These are phyloP conservation scores for Beverwykella pulmonaria DNA, from an alignment of 495 filamentous ascomycete genomes.

Conservation along the genomic window DNA sequence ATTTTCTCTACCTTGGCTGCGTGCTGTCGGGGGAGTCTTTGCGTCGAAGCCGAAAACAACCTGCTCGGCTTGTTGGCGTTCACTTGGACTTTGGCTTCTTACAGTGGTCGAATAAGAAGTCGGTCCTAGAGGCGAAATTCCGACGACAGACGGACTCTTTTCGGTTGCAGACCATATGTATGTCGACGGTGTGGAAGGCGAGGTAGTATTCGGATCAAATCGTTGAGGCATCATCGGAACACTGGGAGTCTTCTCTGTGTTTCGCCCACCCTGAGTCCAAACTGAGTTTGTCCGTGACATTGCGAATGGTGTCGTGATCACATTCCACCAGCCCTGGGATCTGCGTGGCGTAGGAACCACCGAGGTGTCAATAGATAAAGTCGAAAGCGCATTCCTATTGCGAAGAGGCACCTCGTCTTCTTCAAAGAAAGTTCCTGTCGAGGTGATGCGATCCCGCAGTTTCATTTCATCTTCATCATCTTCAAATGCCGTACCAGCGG, in stretches of 20 bases:
- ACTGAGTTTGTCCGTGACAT: slow-evolving; percentile 44
- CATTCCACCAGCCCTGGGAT: slow-evolving; percentile 87
- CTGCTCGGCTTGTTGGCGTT: background rate
- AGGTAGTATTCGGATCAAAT: slow-evolving; percentile 5
- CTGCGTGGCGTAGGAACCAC: slow-evolving; percentile 51
- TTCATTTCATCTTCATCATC: slow-evolving; percentile 33
- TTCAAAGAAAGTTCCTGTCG: slow-evolving; percentile 60
- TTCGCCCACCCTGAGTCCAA: slow-evolving; percentile 31
- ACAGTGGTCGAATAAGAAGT: slow-evolving; percentile 4
- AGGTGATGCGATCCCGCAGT: slow-evolving; percentile 44
- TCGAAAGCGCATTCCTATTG: slow-evolving; percentile 25
- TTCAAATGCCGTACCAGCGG: slow-evolving; percentile 39
- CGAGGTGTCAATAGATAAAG: slow-evolving; percentile 22
- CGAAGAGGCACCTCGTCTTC: slow-evolving; percentile 51
- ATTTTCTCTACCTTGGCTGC: background rate
- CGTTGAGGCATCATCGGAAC: slow-evolving; percentile 30
- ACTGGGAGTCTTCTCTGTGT: slow-evolving; percentile 26
- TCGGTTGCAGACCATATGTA: slow-evolving; percentile 40
- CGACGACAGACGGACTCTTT: slow-evolving; percentile 25
- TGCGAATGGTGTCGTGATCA: slow-evolving; percentile 74
- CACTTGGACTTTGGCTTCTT: background rate
- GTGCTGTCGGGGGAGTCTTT: background rate
- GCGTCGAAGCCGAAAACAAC: background rate
- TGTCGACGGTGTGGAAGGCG: slow-evolving; percentile 24
- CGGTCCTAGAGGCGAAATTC: slow-evolving; percentile 15